A percentile compares a stretch with the other conserved stretches of the same genome.
Evolutionary conservation across 768 basidiomycete species (phyloP).

Genomic region (Rhizopogon salebrosus): DNA sequence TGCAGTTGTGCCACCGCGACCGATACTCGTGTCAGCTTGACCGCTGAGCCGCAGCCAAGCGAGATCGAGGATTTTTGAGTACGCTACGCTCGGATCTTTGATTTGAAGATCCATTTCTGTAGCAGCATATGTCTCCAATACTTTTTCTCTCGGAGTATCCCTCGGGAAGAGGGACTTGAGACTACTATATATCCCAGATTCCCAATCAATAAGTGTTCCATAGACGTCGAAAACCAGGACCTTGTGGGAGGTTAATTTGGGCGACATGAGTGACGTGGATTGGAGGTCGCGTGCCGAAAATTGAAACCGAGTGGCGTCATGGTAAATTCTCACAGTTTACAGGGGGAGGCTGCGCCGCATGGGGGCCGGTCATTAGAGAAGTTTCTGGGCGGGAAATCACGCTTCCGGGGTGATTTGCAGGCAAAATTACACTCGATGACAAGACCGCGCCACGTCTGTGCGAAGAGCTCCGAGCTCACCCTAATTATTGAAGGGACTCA

Average conservation of each 20-base stretch:
- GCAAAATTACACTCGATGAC: too few relatives aligned
- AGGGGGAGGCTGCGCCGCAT: not conserved
- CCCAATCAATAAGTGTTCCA: slow-evolving; percentile 76
- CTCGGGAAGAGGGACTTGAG: slow-evolving; percentile 29
- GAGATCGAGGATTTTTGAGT: slow-evolving; percentile 54
- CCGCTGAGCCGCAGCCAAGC: slow-evolving; percentile 25
- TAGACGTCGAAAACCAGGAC: slow-evolving; percentile 74
- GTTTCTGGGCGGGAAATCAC: too few relatives aligned
- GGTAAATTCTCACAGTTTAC: not conserved
- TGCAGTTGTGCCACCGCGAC: slow-evolving; percentile 32
- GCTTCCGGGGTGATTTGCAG: too few relatives aligned
- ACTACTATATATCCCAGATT: slow-evolving; percentile 54
- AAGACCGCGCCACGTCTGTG: too few relatives aligned
- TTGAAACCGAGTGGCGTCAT: too few relatives aligned
- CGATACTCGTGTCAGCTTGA: slow-evolving; percentile 20
- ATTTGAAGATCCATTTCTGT: slow-evolving; percentile 55
- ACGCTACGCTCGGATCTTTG: slow-evolving; percentile 53
- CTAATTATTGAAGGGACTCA: too few relatives aligned
- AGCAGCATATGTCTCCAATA: slow-evolving; percentile 43
- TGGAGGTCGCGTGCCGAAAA: slow-evolving; percentile 15
- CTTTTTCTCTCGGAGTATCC: slow-evolving; percentile 27
- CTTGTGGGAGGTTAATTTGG: slow-evolving; percentile 15
- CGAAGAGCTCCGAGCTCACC: too few relatives aligned
- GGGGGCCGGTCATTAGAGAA: too few relatives aligned
- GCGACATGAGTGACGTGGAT: not conserved